Conservation (phyloP, 345 rosid genomes). For the Pistacia vera region DNA sequence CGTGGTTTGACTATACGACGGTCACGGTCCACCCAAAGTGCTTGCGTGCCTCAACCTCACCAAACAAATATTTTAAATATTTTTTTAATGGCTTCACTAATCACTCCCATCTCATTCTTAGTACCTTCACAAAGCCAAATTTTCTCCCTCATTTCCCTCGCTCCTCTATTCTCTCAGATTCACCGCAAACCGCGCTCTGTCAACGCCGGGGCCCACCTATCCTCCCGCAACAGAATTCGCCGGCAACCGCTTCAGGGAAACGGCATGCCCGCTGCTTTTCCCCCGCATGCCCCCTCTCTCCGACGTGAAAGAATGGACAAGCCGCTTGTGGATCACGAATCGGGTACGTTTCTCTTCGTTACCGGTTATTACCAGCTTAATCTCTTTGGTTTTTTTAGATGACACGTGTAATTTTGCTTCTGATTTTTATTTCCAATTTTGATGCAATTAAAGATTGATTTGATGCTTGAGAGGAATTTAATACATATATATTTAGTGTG, state of each 20-base stretch:
- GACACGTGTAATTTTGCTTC: not conserved
- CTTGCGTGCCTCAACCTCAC: too few species aligned
- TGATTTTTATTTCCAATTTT: not conserved
- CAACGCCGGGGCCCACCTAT: conserved; percentile 22
- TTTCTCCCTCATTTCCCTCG: conserved; percentile 32
- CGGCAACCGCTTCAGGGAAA: conserved; percentile 17
- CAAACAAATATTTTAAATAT: not conserved
- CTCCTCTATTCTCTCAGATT: not conserved
- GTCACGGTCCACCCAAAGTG: too few species aligned
- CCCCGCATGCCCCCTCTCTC: conserved; percentile 42
- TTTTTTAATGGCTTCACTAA: conserved; percentile 37
- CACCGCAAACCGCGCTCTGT: conserved; percentile 14
- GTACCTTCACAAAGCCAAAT: conserved; percentile 24
- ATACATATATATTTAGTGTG: not conserved
- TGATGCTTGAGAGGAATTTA: not conserved
- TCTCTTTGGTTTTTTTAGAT: not conserved
- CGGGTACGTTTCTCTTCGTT: conserved; percentile 34
- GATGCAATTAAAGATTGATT: not conserved
- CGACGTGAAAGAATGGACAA: conserved; percentile 45
- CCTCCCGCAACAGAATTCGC: conserved; percentile 29
- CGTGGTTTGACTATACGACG: too few species aligned
- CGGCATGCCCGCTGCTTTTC: conserved; percentile 38
- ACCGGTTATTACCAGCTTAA: not conserved
- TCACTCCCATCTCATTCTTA: conserved; percentile 33
- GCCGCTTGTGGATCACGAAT: conserved; percentile 44